Base-by-base conservation (phyloP, 176 grass and related monocot species). In the Triticum urartu region DNA sequence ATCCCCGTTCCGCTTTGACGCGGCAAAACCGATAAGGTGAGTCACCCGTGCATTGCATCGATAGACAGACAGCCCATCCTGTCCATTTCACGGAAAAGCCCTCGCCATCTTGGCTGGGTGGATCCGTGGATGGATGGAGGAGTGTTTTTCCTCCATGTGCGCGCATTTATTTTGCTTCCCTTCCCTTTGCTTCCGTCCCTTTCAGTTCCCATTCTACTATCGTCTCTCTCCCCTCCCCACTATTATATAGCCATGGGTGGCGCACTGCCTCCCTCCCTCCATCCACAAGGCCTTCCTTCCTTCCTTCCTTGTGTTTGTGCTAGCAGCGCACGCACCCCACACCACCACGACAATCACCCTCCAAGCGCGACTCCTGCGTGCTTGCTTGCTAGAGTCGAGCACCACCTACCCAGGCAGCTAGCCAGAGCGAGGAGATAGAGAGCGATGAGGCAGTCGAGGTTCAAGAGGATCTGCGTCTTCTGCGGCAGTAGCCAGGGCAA, bases 401-500 rank as follows among this genome's bases (percentile, higher is more conserved):
- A 59, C 7, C 54, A 59, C 54, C 18, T 59, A 59, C 18, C 54
- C 54, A 21, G 54, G 54, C 1, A 59, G 62, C 25, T 47, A 21
- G 39, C 14, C 22, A 75, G 67, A 18, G 50, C 18, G 48, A 50
- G 1, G 43, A 47, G 11, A 13, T 0, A 47, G 2, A 62, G 36
- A 73, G 78, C 89, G 35, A 87, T 89, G 86, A 92, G 77, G 79
- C 88, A 87, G 70, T 94, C 97, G 35, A 92, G 94, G 90, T 98
- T 98, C 90, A 95, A 91, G 81, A 92, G 94, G 71, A 96, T 99
- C 80, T 99, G 97, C 75, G 97, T 99, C 35, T 99, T 99, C 88
- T 99, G 97, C 54, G 97, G 97, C 40, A 99, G 97, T 84, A 96
- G 94, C 89, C 90, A 94, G 78, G 94, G 97, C 30, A 97, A 91